These are phyloP conservation scores for Aspergillus sp. DNA, from an alignment of 2,329 filamentous ascomycete species.

Conservation along the genomic window DNA sequence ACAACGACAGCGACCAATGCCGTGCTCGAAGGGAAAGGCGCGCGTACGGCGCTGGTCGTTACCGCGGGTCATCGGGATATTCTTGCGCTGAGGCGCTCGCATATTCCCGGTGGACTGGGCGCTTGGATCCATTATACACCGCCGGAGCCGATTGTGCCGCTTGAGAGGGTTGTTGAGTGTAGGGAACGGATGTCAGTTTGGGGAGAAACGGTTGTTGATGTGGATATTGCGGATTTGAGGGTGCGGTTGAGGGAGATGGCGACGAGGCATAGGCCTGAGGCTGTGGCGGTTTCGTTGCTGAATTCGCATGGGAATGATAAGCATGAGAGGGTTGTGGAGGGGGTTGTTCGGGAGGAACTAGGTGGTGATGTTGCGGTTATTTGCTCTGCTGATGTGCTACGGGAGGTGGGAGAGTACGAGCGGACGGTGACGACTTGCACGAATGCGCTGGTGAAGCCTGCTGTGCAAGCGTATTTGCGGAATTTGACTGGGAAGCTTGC, in stretches of 20 bases:
- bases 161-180: slow-evolving; percentile 43
- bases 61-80: slow-evolving; percentile 47
- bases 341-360: slow-evolving; percentile 38
- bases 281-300: slow-evolving; percentile 42
- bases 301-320: slow-evolving; percentile 42
- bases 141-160: slow-evolving; percentile 43
- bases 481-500: slow-evolving; percentile 35
- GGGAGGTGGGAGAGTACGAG: slow-evolving; percentile 46
- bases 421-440: slow-evolving; percentile 44
- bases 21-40: slow-evolving; percentile 45
- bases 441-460: slow-evolving; percentile 44
- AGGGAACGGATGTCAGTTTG: slow-evolving; percentile 40
- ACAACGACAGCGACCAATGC: slow-evolving; percentile 47
- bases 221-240: slow-evolving; percentile 37
- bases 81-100: slow-evolving; percentile 40
- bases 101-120: slow-evolving; percentile 47
- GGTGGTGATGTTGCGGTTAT: slow-evolving; percentile 39
- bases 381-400: slow-evolving; percentile 41
- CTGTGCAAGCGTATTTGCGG: slow-evolving; percentile 41
- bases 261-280: slow-evolving; percentile 38
- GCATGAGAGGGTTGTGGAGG: slow-evolving; percentile 37
- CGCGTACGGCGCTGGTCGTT: slow-evolving; percentile 42
- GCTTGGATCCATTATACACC: slow-evolving; percentile 45
- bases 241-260: slow-evolving; percentile 33
- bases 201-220: slow-evolving; percentile 34